Evolutionary conservation across 1,284 basidiomycete species (phyloP), one percentile per base, ranked within the genome.

Genomic region (Papiliotrema nemorosa): DNA sequence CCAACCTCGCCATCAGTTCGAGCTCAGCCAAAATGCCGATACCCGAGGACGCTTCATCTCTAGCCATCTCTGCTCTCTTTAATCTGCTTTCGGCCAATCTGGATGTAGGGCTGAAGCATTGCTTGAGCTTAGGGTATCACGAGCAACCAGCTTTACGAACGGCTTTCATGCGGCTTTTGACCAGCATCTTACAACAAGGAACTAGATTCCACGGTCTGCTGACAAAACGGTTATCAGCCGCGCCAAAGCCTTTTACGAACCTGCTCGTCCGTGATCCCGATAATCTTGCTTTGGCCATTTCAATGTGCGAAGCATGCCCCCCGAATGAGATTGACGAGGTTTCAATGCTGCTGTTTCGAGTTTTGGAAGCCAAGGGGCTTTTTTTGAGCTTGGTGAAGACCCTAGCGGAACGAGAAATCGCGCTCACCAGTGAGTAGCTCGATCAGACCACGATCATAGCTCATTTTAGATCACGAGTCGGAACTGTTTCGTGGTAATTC

Each of bases 101-200:
- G 27, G 88, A 94, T 63, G 86, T 84, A 57, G 90, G 90, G 13
- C 82, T 94, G 61, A 91, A 92, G 70, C 88, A 91, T 69, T 91
- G 87, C 64, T 80, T 94, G 25, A 77, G 83, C 2, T 76, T 89
- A 49, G 88, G 87, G 3, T 92, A 90, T 62, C 85, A 90, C 62
- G 75, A 79, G 25, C 87, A 93, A 64, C 77, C 80, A 16, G 75
- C 81, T 25, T 85, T 87, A 63, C 83, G 90, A 33, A 80, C 83
- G 3, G 88, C 91, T 22, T 94, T 93, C 66, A 84, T 90, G 47
- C 84, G 87, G 65, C 84, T 92, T n/a, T 89, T 93, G 72, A 84
- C 88, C 42, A 82, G 87, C 43, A 88, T 92, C 3, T 80, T 96
- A 45, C 81, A 84, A 14, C 85, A 88, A 62, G 89, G 88, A 18